Evolutionary conservation across 1,139 yeast species (phyloP).

Genomic region (Candida pseudoviswanathii): DNA sequence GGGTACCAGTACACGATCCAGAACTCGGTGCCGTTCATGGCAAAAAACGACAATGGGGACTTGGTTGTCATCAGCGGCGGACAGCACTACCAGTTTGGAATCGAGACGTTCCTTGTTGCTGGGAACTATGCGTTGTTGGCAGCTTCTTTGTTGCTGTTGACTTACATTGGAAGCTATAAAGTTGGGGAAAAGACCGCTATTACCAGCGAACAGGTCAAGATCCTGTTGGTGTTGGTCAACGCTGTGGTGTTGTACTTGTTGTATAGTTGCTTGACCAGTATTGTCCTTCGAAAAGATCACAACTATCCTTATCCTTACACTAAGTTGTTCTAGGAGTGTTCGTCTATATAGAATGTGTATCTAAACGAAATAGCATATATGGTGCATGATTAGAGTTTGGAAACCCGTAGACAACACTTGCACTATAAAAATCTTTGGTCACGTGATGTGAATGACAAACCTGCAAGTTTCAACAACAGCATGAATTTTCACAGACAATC

Average conservation of each 20-base stretch:
- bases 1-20: slow-evolving; percentile 68
- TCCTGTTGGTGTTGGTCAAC: slow-evolving; percentile 22
- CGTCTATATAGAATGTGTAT: too few species aligned
- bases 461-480: neutral
- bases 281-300: slow-evolving; percentile 41
- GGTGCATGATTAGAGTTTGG: too few species aligned
- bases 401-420: too few species aligned
- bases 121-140: slow-evolving; percentile 50
- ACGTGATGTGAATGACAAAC: neutral
- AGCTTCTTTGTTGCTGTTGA: slow-evolving; percentile 37
- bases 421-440: neutral
- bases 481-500: neutral
- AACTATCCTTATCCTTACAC: slow-evolving; percentile 41
- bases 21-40: slow-evolving; percentile 63
- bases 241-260: slow-evolving; percentile 28
- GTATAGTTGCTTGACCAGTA: slow-evolving; percentile 43
- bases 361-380: too few species aligned
- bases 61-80: slow-evolving; percentile 65
- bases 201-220: slow-evolving; percentile 19
- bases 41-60: slow-evolving; percentile 47
- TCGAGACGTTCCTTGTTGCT: slow-evolving; percentile 58
- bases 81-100: slow-evolving; percentile 65
- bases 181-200: slow-evolving; percentile 24
- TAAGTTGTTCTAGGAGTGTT: slow-evolving; percentile 29
- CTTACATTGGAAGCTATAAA: slow-evolving; percentile 36